Evolutionary conservation across 2,329 filamentous ascomycete species (phyloP).

Genomic region (Penicillium sp.): DNA sequence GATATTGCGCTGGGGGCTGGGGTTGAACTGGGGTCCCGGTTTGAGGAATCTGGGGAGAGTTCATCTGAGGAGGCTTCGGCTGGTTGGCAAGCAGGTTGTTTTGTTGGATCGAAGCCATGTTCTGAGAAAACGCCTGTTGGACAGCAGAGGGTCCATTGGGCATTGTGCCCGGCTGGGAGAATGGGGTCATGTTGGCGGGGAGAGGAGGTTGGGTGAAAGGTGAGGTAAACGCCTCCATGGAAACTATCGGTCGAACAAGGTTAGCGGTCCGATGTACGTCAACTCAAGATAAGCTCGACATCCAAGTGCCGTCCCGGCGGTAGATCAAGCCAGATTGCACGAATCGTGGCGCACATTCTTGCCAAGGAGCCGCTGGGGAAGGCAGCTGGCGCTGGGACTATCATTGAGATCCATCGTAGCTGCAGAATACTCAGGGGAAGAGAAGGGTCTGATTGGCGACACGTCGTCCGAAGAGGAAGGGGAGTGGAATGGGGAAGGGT

Average conservation of each 20-base stretch:
- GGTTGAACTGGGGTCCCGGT: conserved; percentile 26
- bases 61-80: conserved; percentile 29
- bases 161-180: conserved; percentile 36
- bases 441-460: conserved; percentile 1
- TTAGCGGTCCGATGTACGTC: conserved; percentile 27
- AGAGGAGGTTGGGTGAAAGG: conserved; percentile 41
- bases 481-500: conserved; percentile 3
- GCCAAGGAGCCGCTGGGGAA: conserved; percentile 15
- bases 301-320: not conserved
- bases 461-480: not conserved
- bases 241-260: conserved; percentile 30
- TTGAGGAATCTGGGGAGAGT: conserved; percentile 22
- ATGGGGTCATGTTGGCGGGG: conserved; percentile 36
- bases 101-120: conserved; percentile 42
- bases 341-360: conserved; percentile 8
- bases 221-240: conserved; percentile 43
- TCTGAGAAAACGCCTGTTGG: conserved; percentile 39
- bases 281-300: conserved; percentile 9
- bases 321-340: conserved; percentile 4
- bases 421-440: conserved; percentile 7
- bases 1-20: conserved; percentile 32
- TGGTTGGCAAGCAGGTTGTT: conserved; percentile 40
- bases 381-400: conserved; percentile 8
- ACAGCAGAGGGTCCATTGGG: conserved; percentile 37
- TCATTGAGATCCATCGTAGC: conserved; percentile 9